Conservation (phyloP, 768 basidiomycete species). For the Lactifluus volemus region DNA sequence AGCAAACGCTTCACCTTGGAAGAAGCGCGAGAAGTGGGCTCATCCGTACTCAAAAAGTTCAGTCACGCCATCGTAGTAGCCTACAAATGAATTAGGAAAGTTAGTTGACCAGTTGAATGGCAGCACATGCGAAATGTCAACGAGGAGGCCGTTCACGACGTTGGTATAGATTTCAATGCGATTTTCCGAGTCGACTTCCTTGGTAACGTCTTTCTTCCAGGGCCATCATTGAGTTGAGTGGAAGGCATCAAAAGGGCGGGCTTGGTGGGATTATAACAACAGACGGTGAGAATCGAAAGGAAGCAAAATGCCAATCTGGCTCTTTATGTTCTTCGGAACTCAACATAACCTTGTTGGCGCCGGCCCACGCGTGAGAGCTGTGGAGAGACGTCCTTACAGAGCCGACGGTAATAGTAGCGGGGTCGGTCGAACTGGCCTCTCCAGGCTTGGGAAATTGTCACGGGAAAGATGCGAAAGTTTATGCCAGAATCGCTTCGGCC, state of each 20-base stretch:
- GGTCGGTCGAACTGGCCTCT: too few relatives aligned
- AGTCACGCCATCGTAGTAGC: conserved; percentile 96
- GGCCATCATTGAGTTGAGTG: conserved; percentile 24
- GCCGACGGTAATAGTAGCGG: too few relatives aligned
- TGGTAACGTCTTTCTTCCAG: conserved; percentile 77
- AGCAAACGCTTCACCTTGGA: conserved; percentile 75
- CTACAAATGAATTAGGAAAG: conserved; percentile 33
- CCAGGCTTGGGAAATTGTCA: too few relatives aligned
- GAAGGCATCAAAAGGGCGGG: conserved; percentile 4
- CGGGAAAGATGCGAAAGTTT: too few relatives aligned
- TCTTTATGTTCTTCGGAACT: too few relatives aligned
- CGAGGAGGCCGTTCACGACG: conserved; percentile 75
- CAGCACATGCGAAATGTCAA: not conserved
- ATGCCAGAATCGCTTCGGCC: too few relatives aligned
- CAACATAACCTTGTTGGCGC: too few relatives aligned
- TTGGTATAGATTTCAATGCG: conserved; percentile 81
- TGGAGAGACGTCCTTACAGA: too few relatives aligned
- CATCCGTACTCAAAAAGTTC: conserved; percentile 93
- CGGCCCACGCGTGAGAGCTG: too few relatives aligned
- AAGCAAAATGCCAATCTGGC: too few relatives aligned
- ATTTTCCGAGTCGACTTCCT: conserved; percentile 67
- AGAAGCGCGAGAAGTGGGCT: conserved; percentile 91
- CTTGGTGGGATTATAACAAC: not conserved
- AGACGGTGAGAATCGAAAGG: too few relatives aligned
- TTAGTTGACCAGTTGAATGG: not conserved